These are phyloP conservation scores for Phytophthora sp. DNA, from an alignment of 352 stramenopile species.

Conservation along the genomic window DNA sequence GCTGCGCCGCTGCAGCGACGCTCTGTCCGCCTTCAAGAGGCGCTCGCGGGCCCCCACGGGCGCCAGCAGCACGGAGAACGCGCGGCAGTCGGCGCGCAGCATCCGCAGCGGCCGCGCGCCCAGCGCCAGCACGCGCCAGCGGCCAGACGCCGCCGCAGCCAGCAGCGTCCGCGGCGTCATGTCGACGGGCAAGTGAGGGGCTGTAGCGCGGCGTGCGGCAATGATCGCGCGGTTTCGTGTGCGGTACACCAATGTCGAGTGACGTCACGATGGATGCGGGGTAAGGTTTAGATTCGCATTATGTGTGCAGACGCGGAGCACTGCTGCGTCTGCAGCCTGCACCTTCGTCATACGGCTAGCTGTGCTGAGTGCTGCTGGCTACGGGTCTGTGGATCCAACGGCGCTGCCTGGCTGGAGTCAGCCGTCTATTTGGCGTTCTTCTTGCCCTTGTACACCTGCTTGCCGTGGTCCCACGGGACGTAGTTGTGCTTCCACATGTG, in stretches of 20 bases:
- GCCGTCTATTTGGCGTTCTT: conserved; percentile 80
- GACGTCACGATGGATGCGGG: conserved; percentile 6
- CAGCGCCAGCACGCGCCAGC: conserved; percentile 2
- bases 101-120: background rate
- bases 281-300: background rate
- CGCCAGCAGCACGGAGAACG: conserved; percentile 19
- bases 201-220: conserved; percentile 1
- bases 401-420: conserved; percentile 3
- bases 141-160: background rate
- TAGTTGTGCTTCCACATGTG: conserved; percentile 99
- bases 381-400: background rate
- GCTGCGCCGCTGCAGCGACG: conserved; percentile 1
- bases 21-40: background rate
- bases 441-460: conserved; percentile 94
- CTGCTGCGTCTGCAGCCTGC: no score
- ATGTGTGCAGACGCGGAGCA: no score
- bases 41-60: background rate
- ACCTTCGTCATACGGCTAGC: background rate
- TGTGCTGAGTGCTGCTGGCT: conserved; percentile 6
- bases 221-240: conserved; percentile 3
- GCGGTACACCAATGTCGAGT: conserved; percentile 7
- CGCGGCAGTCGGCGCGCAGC: background rate
- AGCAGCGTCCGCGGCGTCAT: conserved; percentile 21
- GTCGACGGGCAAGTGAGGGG: conserved; percentile 9
- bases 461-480: conserved; percentile 96